These are phyloP conservation scores for Calonectria hongkongensis DNA, from an alignment of 2,329 filamentous ascomycete genomes.

Conservation along the genomic window DNA sequence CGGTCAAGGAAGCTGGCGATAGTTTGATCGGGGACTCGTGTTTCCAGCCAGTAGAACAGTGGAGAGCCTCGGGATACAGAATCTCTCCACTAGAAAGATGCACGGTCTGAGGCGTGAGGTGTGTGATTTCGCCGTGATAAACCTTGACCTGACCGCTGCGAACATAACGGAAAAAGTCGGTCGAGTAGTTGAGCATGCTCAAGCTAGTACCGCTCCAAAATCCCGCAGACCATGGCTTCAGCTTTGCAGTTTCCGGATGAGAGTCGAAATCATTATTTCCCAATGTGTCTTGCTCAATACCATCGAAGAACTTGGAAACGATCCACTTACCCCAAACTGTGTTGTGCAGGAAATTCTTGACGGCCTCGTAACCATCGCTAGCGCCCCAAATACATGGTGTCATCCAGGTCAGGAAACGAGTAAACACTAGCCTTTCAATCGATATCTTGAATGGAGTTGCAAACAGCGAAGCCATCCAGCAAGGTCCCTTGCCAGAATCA, in stretches of 20 bases:
- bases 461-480: conserved; percentile 5
- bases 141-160: not conserved
- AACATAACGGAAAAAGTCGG: not conserved
- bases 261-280: not conserved
- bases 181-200: conserved; percentile 1
- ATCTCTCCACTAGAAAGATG: not conserved
- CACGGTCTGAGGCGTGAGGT: not conserved
- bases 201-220: not conserved
- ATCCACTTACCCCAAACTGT: not conserved
- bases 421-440: not conserved
- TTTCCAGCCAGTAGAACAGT: conserved; percentile 7
- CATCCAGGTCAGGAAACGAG: not conserved
- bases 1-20: not conserved
- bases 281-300: not conserved
- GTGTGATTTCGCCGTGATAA: not conserved
- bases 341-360: not conserved
- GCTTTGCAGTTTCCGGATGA: not conserved
- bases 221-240: not conserved
- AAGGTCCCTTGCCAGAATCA: not conserved
- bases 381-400: conserved; percentile 7
- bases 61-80: not conserved
- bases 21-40: not conserved
- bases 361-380: not conserved
- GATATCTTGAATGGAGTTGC: not conserved
- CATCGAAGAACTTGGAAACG: not conserved